Evolutionary conservation across 2,329 filamentous ascomycete genomes (phyloP), one percentile per base, ranked within the genome.

Genomic region (Aspergillus japonicus): DNA sequence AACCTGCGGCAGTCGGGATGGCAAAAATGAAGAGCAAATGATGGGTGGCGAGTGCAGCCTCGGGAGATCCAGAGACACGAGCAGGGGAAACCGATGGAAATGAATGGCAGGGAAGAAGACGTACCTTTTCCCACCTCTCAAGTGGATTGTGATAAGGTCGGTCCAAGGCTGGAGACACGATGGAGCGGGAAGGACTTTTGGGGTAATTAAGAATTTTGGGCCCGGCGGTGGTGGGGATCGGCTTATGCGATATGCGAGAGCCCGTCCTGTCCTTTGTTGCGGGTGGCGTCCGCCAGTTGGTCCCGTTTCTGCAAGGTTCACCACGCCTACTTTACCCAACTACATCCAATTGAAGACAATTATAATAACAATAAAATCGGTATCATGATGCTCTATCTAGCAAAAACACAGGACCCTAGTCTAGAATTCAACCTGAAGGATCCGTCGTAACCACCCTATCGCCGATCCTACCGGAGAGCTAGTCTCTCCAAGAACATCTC

Each of bases 401-500:
- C 16, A 8, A 8, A n/a, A 8, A 7, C 14, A 44, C 5, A 44
- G 8, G 5, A 3, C 16, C 14, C 39, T 5, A 19, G 19, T 58
- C 61, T 65, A 71, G 23, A 69, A 59, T 11, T 67, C 65, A 42
- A 69, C 60, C 29, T 70, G 69, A 12, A 78, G 66, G 19, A 71
- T 35, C 5, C 65, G 65, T 31, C 71, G 69, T 63, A 78, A 64
- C 77, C 76, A 78, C 26, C 57, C 58, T 56, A 75, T 70, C 10
- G 75, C 71, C 10, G 64, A 66, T 39, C 66, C 65, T 29, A 69
- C 65, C 16, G 68, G 67, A 55, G 73, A 66, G 21, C 60, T 47
- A 14, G 59, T 53, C 21, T 70, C 65, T 1, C 68, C 70, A 19
- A 87, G 82, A 23, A 87, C 67, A 6, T 74, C 76, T 42, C 80